Evolutionary conservation across 2,329 filamentous ascomycete species (phyloP), one percentile per base, ranked within the genome.

Genomic region (Cytospora mali): DNA sequence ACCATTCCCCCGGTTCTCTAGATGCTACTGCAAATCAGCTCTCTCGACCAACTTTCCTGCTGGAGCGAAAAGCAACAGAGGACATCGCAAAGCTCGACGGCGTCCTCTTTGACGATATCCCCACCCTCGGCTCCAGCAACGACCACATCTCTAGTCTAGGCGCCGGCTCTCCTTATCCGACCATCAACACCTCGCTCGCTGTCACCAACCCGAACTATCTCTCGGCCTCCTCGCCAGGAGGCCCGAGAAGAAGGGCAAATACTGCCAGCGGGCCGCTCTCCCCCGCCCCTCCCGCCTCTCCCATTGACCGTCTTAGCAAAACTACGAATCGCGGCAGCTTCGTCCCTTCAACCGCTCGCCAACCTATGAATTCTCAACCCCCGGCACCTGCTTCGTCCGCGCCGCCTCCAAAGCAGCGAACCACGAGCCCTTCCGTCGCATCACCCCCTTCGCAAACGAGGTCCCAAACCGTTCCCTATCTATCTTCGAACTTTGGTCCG

Each of bases 71-170:
- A 51, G 62, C 23, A 16, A 66, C 57, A 57, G 64, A 67, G 58
- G 64, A 64, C 31, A 56, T 66, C 35, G 52, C 58, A 28, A 67
- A 55, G 55, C 60, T 68, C 48, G 61, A 62, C 64, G 66, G 66
- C 58, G 59, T 67, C 42, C 66, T 69, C 52, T 64, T 69, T 39
- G 64, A 64, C 58, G 65, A 70, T 62, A 63, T 73, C 27, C 62
- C 65, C 10, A 64, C 65, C 48, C 52, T 61, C 51, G 64, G 55
- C 51, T 64, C 55, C 48, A 62, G 28, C 51, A 52, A 21, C 57
- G 58, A 61, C 35, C 62, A 71, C 16, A 66, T 70, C 54, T 66
- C 62, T 33, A 59, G 55, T 33, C 57, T 62, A 21, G 62, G 61
- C 33, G 33, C 63, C 56, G 58, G 58, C 39, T 66, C 64, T 27